These are phyloP conservation scores for Tricholoma furcatifolium DNA, from an alignment of 768 basidiomycete species.

Conservation along the genomic window DNA sequence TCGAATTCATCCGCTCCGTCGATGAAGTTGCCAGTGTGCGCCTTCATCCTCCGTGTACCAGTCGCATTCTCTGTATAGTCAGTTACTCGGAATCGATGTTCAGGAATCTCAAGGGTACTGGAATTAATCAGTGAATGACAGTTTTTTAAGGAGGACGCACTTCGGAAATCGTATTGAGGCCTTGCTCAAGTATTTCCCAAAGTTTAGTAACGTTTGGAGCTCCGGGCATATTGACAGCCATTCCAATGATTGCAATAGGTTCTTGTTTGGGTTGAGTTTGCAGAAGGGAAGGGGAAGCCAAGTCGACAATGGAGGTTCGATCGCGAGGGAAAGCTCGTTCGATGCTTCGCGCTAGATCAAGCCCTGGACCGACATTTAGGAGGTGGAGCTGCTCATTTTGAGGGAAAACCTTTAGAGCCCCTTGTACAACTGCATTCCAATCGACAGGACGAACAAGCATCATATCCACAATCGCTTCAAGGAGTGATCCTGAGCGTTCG, in stretches of 20 bases:
- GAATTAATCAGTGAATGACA: not conserved
- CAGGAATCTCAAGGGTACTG: constrained; percentile 50
- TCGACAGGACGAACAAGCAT: constrained; percentile 49
- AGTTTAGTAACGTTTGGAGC: constrained; percentile 46
- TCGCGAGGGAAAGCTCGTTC: constrained; percentile 30
- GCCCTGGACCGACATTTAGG: constrained; percentile 51
- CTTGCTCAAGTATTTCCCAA: constrained; percentile 60
- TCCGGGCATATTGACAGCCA: constrained; percentile 61
- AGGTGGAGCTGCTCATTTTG: constrained; percentile 26
- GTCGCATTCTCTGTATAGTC: constrained; percentile 32
- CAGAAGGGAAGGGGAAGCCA: constrained; percentile 12
- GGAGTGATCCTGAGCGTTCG: constrained; percentile 27
- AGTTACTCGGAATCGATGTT: constrained; percentile 49
- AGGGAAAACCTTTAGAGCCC: constrained; percentile 25
- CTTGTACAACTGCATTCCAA: constrained; percentile 45
- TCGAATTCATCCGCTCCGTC: constrained; percentile 59
- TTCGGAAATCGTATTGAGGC: constrained; percentile 54
- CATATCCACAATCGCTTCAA: constrained; percentile 46
- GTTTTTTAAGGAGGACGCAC: constrained; percentile 30
- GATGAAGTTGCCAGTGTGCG: constrained; percentile 65
- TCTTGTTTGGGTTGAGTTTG: constrained; percentile 32
- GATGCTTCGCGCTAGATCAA: constrained; percentile 35
- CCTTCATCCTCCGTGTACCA: constrained; percentile 44
- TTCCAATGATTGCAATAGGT: constrained; percentile 70
- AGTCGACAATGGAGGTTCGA: constrained; percentile 19